Percentiles rank a stretch among this genome's conserved stretches.
phyloP scores from a whole-genome alignment of 495 filamentous ascomycete species.

The Recurvomyces mirabilis region DNA sequence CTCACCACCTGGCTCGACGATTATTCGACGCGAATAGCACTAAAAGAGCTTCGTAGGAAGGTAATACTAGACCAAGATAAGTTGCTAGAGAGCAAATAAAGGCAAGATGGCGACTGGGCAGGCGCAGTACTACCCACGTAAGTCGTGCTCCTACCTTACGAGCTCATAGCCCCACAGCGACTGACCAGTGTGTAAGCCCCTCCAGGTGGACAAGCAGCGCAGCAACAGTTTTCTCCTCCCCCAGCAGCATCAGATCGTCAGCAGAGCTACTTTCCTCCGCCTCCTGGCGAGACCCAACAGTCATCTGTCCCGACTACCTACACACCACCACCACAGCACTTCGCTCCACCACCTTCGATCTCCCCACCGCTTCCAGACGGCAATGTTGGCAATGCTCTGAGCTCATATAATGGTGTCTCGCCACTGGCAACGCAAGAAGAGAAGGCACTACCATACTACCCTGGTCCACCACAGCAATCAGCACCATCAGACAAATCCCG shows the following conservation, averaged over 20 bases:
- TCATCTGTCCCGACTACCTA: slow-evolving; percentile 10
- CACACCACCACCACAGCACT: slow-evolving; percentile 31
- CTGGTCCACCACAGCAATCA: slow-evolving; percentile 10
- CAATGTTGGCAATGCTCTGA: slow-evolving; percentile 14
- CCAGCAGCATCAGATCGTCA: slow-evolving; percentile 25
- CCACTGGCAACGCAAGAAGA: slow-evolving; percentile 10
- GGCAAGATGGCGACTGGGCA: slow-evolving; percentile 5
- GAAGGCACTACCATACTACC: slow-evolving; percentile 14
- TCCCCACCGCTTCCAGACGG: slow-evolving; percentile 20
- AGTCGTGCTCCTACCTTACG: slow-evolving; percentile 9
- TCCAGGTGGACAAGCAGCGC: slow-evolving; percentile 18
- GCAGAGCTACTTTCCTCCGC: slow-evolving; percentile 32
- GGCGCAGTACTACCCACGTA: slow-evolving; percentile 32
- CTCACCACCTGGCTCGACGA: too few relatives aligned
- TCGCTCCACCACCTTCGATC: slow-evolving; percentile 23
- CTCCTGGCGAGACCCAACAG: slow-evolving; percentile 25
- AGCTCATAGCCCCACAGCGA: not conserved
- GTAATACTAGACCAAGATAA: too few relatives aligned
- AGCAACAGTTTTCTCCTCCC: slow-evolving; percentile 23
- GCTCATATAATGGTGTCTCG: not conserved
- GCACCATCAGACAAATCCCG: slow-evolving; percentile 13
- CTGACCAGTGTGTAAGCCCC: slow-evolving; percentile 21
- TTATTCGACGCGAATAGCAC: too few relatives aligned
- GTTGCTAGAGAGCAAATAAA: too few relatives aligned
- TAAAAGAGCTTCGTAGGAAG: too few relatives aligned